These are phyloP conservation scores for Populus hybrid DNA, from an alignment of 441 rosid genomes.

Conservation along the genomic window DNA sequence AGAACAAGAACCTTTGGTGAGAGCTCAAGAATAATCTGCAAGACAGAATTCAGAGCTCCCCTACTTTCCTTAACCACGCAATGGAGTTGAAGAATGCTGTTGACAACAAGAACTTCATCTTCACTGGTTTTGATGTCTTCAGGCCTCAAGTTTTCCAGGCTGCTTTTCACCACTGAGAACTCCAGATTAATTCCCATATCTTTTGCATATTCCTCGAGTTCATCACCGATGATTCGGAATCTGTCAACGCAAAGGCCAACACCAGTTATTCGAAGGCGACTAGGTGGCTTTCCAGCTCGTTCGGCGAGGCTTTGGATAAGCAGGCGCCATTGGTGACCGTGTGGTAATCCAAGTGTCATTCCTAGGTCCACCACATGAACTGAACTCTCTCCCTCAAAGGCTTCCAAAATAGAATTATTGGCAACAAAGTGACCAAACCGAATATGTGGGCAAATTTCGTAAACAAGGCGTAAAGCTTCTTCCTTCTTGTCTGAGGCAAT, in stretches of 20 bases:
- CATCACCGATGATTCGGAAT: slow-evolving; percentile 39
- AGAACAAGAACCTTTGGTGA: slow-evolving; percentile 47
- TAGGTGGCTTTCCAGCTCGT: slow-evolving; percentile 35
- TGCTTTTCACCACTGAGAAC: slow-evolving; percentile 48
- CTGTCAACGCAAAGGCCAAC: slow-evolving; percentile 39
- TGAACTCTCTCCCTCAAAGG: slow-evolving; percentile 73
- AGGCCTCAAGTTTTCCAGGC: slow-evolving; percentile 40
- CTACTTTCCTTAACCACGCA: slow-evolving; percentile 67
- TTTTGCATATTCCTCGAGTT: slow-evolving; percentile 40
- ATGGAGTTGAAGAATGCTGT: slow-evolving; percentile 62
- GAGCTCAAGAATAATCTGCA: slow-evolving; percentile 49
- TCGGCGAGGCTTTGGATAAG: slow-evolving; percentile 52
- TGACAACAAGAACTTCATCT: slow-evolving; percentile 50
- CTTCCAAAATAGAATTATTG: slow-evolving; percentile 59
- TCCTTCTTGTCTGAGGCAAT: slow-evolving; percentile 43
- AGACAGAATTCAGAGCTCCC: slow-evolving; percentile 57
- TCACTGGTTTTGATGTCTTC: slow-evolving; percentile 36
- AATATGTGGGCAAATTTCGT: slow-evolving; percentile 57
- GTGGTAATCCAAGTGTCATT: slow-evolving; percentile 55
- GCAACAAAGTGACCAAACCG: slow-evolving; percentile 60
- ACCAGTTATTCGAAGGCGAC: slow-evolving; percentile 46
- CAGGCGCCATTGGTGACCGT: slow-evolving; percentile 55
- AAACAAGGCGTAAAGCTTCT: slow-evolving; percentile 55
- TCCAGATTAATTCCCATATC: slow-evolving; percentile 37
- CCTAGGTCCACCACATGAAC: slow-evolving; percentile 67